Percentiles rank a stretch among this genome's conserved stretches.
These are phyloP conservation scores for Petrea volubilis DNA, from an alignment of 257 asterid genomes.

Conservation along the genomic window DNA sequence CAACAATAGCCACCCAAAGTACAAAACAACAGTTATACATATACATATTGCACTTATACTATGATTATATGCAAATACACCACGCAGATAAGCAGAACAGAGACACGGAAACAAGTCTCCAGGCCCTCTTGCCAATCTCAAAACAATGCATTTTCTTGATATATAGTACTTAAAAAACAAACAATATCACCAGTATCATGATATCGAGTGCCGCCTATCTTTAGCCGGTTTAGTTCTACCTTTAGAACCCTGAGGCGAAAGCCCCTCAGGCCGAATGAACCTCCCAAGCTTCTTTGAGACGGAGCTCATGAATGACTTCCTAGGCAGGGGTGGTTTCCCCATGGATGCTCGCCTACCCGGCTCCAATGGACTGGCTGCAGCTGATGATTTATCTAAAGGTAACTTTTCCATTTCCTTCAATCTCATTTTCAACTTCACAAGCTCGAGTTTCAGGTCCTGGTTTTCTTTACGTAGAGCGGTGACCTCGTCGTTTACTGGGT, in stretches of 20 bases:
- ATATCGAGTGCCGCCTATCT: constrained; percentile 75
- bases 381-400: constrained; percentile 27
- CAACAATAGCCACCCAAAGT: not conserved
- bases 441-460: constrained; percentile 69
- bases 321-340: constrained; percentile 67
- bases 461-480: constrained; percentile 55
- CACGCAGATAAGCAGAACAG: not conserved
- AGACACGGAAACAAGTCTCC: not conserved
- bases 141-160: constrained; percentile 3
- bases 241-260: constrained; percentile 34
- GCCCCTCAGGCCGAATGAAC: constrained; percentile 53
- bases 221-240: constrained; percentile 53
- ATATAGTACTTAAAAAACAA: not conserved
- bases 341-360: constrained; percentile 28
- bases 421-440: constrained; percentile 51
- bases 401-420: constrained; percentile 55
- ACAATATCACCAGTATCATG: constrained; percentile 32
- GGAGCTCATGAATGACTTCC: constrained; percentile 68
- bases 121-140: constrained; percentile 5
- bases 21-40: constrained; percentile 11
- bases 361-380: constrained; percentile 34
- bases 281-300: constrained; percentile 60
- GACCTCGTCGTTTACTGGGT: constrained; percentile 39
- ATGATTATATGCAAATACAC: not conserved
- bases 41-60: constrained; percentile 17